Evolutionary conservation across 805 yeast species (phyloP), one percentile per base, ranked within the genome.

Genomic region (Kuraishia piskuri): DNA sequence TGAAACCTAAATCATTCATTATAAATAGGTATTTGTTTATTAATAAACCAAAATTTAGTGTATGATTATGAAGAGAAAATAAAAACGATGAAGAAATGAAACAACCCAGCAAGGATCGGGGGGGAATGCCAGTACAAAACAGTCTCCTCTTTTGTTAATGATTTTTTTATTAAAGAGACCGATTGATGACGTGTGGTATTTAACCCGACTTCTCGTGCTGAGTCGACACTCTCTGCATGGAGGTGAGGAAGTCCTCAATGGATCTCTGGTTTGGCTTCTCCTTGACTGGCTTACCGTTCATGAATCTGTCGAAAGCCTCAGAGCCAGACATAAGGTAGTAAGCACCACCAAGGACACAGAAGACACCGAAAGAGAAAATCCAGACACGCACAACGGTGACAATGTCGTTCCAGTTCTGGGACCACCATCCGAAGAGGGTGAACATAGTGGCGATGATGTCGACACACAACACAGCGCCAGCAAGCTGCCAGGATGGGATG

Each of bases 401-500:
- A 63, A 90, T 86, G 76, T 92, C 96, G 72, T 92, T 90, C 90
- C 94, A 89, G 84, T 90, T 90, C 76, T 88, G 96, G 62, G 95
- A 86, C 92, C 95, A 90, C 96, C 96, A 90, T 66, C 97, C 97
- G 84, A 89, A 90, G 69, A 90, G 74, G 67, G 90, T 77, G 84
- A 90, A 90, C 83, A 88, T 80, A 59, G 97, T 90, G 62, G 97
- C 96, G 66, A 90, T 75, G 79, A 90, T 75, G 75, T 90, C 97
- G 70, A 90, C 97, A 69, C 75, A 75, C 70, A 88, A 79, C 65
- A 90, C 96, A 66, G 97, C 97, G 78, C 96, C 96, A 65, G 94
- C 64, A 77, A 90, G 83, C 80, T 90, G 96, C 97, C 97, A 90
- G 50, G 97, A 90, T 78, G 97, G 97, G 56, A 79, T 67, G 49